Conservation (phyloP, 2,329 filamentous ascomycete genomes). For the Penicillium sp. region DNA sequence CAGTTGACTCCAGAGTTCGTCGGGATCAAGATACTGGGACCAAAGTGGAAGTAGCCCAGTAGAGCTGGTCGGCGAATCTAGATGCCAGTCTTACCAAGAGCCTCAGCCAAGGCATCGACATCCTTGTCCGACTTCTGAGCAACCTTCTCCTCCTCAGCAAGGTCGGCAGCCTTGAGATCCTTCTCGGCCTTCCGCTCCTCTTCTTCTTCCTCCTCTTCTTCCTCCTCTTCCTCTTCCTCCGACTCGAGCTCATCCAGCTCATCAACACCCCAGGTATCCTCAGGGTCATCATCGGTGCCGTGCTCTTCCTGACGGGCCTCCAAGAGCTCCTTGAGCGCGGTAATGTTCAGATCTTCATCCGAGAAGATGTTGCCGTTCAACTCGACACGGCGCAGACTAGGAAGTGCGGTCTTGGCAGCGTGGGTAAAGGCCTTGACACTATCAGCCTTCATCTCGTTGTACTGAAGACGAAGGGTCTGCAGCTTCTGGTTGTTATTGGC, state of each 20-base stretch:
- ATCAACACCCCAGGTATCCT: slow-evolving; percentile 83
- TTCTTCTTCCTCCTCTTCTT: slow-evolving; percentile 67
- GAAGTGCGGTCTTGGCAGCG: slow-evolving; percentile 68
- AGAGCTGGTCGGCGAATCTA: slow-evolving; percentile 17
- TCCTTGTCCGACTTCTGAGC: slow-evolving; percentile 74
- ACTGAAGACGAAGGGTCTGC: slow-evolving; percentile 80
- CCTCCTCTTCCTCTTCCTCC: slow-evolving; percentile 70
- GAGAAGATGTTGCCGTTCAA: slow-evolving; percentile 94
- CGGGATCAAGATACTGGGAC: neutral
- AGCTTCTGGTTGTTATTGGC: slow-evolving; percentile 77
- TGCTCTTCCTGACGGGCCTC: slow-evolving; percentile 75
- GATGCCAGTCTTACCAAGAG: slow-evolving; percentile 67
- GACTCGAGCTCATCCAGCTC: slow-evolving; percentile 78
- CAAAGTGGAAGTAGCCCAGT: slow-evolving; percentile 1
- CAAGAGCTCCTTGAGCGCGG: slow-evolving; percentile 68
- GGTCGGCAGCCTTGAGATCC: slow-evolving; percentile 66
- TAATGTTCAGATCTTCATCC: slow-evolving; percentile 76
- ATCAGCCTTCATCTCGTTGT: slow-evolving; percentile 85
- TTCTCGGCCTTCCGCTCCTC: slow-evolving; percentile 61
- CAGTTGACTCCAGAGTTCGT: slow-evolving; percentile 4
- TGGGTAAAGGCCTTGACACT: slow-evolving; percentile 70
- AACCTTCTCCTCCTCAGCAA: slow-evolving; percentile 60
- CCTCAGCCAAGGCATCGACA: slow-evolving; percentile 76
- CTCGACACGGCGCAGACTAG: slow-evolving; percentile 79
- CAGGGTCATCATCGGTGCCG: slow-evolving; percentile 61